Conservation (phyloP, 2,329 filamentous ascomycete genomes). For the Hymenoscyphus repandus region DNA sequence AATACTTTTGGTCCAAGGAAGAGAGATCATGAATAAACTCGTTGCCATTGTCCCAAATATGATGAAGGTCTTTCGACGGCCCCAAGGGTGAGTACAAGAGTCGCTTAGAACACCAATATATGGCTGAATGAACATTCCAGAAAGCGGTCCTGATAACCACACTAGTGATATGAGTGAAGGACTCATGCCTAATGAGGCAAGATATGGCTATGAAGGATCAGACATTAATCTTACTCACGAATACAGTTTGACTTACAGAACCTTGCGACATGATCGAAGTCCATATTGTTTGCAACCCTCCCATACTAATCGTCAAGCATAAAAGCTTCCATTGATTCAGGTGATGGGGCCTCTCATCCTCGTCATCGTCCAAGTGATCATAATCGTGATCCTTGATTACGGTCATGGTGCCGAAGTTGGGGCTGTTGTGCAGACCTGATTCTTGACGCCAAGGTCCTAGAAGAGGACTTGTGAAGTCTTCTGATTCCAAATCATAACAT, state of each 20-base stretch:
- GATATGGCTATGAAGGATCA: slow-evolving; percentile 7
- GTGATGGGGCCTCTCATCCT: neutral
- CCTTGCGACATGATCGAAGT: slow-evolving; percentile 10
- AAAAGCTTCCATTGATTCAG: neutral
- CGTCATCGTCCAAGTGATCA: neutral
- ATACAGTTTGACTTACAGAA: slow-evolving; percentile 2
- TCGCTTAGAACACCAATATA: slow-evolving; percentile 49
- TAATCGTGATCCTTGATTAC: neutral
- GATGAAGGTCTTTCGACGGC: slow-evolving; percentile 47
- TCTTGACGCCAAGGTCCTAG: neutral
- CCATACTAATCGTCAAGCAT: slow-evolving; percentile 5
- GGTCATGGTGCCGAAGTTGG: slow-evolving; percentile 4
- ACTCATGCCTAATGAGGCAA: slow-evolving; percentile 6
- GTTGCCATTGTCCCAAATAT: slow-evolving; percentile 44
- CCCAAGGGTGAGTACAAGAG: slow-evolving; percentile 41
- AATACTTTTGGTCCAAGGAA: slow-evolving; percentile 46
- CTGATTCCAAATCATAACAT: slow-evolving; percentile 1
- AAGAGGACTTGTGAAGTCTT: neutral
- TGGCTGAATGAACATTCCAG: slow-evolving; percentile 47
- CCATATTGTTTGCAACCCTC: slow-evolving; percentile 9
- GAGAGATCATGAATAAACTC: slow-evolving; percentile 41
- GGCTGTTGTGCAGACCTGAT: neutral
- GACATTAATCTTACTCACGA: neutral
- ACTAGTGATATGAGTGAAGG: slow-evolving; percentile 31
- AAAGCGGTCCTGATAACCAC: slow-evolving; percentile 49